Evolutionary conservation across 495 filamentous ascomycete genomes (phyloP).

Genomic region (Pseudotulostoma volvatum): DNA sequence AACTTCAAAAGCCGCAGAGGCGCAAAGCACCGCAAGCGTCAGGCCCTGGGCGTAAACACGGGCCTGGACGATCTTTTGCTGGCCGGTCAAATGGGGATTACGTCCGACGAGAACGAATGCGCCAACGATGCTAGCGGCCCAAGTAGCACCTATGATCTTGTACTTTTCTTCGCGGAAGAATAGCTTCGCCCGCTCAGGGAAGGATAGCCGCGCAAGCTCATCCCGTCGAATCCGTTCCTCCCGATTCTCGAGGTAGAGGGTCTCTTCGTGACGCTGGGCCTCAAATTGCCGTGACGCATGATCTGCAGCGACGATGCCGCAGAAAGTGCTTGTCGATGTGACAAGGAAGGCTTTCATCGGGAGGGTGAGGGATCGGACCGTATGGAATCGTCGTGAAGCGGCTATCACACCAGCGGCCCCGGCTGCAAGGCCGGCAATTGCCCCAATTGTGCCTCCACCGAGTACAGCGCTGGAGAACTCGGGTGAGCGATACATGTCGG

Average conservation of each 20-base stretch:
- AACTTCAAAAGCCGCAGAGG: constrained; percentile 79
- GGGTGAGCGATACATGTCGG: too few relatives aligned
- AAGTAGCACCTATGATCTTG: constrained; percentile 68
- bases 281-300: constrained; percentile 61
- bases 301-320: constrained; percentile 75
- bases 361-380: constrained; percentile 62
- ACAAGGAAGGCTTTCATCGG: constrained; percentile 84
- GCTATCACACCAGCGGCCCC: constrained; percentile 47
- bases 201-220: constrained; percentile 31
- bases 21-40: constrained; percentile 75
- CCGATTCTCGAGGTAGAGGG: constrained; percentile 47
- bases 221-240: constrained; percentile 36
- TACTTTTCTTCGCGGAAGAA: constrained; percentile 73
- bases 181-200: constrained; percentile 35
- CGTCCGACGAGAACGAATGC: constrained; percentile 62
- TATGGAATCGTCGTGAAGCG: constrained; percentile 47
- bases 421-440: constrained; percentile 42
- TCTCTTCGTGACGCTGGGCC: constrained; percentile 43
- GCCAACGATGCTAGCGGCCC: constrained; percentile 68
- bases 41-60: constrained; percentile 95
- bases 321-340: constrained; percentile 68
- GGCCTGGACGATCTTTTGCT: constrained; percentile 93
- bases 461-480: constrained; percentile 41
- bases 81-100: constrained; percentile 54
- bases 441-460: constrained; percentile 61